A percentile compares a stretch with the other conserved stretches of the same genome.
phyloP scores from a whole-genome alignment of 2,329 filamentous ascomycete species.

The Fusarium fracticaudum region DNA sequence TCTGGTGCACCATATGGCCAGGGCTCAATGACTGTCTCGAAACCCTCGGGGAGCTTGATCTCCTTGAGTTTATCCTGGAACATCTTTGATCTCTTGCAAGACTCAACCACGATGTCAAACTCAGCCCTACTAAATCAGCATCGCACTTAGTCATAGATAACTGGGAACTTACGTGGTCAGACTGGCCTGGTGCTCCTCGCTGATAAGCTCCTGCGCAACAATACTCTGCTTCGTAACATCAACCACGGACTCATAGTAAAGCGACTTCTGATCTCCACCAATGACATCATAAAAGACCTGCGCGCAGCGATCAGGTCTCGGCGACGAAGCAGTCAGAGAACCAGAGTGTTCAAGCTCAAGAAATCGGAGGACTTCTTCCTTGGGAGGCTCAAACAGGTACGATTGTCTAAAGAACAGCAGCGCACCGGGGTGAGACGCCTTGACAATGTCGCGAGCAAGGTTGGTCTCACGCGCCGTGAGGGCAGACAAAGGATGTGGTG shows the following conservation, averaged over 20 bases:
- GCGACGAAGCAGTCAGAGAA: slow-evolving; percentile 39
- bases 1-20: slow-evolving; percentile 49
- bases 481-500: slow-evolving; percentile 46
- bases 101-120: slow-evolving; percentile 49
- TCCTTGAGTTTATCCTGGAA: slow-evolving; percentile 46
- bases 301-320: slow-evolving; percentile 51
- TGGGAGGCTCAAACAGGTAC: slow-evolving; percentile 61
- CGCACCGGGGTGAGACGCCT: slow-evolving; percentile 41
- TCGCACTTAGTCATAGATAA: rapidly evolving
- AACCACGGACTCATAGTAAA: slow-evolving; percentile 50
- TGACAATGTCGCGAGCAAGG: slow-evolving; percentile 48
- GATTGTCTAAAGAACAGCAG: slow-evolving; percentile 59
- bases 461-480: slow-evolving; percentile 45
- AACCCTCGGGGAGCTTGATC: slow-evolving; percentile 43
- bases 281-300: slow-evolving; percentile 54
- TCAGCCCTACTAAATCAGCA: slow-evolving; percentile 20
- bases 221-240: slow-evolving; percentile 43
- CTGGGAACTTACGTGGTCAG: slow-evolving; percentile 41
- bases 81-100: slow-evolving; percentile 41
- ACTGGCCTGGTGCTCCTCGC: slow-evolving; percentile 43
- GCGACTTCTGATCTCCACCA: slow-evolving; percentile 32
- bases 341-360: slow-evolving; percentile 56
- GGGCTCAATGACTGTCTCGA: slow-evolving; percentile 47
- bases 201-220: slow-evolving; percentile 41
- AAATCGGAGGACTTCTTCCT: slow-evolving; percentile 56